phyloP scores from a whole-genome alignment of 768 basidiomycete genomes.

The Artomyces pyxidatus region DNA sequence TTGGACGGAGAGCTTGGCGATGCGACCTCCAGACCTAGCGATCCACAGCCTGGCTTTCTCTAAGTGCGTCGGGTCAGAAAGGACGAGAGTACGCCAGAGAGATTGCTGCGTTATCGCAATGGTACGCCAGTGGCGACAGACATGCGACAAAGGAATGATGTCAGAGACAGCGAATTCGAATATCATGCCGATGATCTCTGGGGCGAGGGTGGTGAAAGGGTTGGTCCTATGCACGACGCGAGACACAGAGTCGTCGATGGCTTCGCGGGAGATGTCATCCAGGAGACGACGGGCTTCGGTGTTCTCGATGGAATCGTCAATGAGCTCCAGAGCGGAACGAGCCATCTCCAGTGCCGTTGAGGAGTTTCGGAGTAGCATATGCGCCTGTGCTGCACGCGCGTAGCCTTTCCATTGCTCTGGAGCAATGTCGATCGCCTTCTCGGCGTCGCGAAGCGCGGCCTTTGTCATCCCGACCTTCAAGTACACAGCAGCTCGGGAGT shows the following conservation, averaged over 20 bases:
- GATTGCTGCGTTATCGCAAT: constrained; percentile 41
- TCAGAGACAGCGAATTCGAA: constrained; percentile 35
- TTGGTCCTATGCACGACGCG: neutral
- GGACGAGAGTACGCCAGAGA: constrained; percentile 54
- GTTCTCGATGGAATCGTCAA: constrained; percentile 34
- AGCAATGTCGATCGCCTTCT: constrained; percentile 55
- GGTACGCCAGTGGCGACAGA: constrained; percentile 58
- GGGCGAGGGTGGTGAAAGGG: constrained; percentile 37
- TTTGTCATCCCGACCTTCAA: constrained; percentile 54
- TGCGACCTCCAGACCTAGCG: constrained; percentile 41
- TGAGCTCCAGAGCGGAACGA: constrained; percentile 44
- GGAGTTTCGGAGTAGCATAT: constrained; percentile 41
- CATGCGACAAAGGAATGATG: constrained; percentile 43
- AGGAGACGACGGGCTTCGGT: constrained; percentile 30
- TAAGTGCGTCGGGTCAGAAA: constrained; percentile 38
- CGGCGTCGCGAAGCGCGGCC: constrained; percentile 64
- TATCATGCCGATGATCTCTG: constrained; percentile 58
- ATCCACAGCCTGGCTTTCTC: constrained; percentile 53
- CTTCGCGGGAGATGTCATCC: constrained; percentile 8
- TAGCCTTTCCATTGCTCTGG: constrained; percentile 75
- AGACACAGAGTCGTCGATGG: too few relatives aligned
- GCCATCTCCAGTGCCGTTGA: constrained; percentile 51
- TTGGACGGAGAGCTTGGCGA: constrained; percentile 19
- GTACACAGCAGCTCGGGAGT: constrained; percentile 68
- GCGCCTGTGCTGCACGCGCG: constrained; percentile 62